These are phyloP conservation scores for Amaranthus tricolor DNA, from an alignment of 179 eudicot genomes.

Conservation along the genomic window DNA sequence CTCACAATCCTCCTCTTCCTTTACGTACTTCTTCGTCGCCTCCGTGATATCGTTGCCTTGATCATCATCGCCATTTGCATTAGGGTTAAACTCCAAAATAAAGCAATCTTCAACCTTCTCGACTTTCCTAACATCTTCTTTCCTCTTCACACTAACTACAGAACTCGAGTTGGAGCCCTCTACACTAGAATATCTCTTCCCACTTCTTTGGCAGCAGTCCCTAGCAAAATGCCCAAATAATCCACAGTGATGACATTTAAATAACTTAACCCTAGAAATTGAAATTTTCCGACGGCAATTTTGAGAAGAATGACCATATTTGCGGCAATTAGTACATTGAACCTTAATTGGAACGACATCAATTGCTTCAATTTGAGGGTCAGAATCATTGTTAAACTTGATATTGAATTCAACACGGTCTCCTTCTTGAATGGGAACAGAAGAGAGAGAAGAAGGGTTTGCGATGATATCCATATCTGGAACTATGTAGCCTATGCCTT, in stretches of 20 bases:
- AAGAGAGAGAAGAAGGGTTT: slow-evolving; percentile 12
- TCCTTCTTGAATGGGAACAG: slow-evolving; percentile 5
- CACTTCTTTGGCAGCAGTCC: not conserved
- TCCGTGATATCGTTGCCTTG: too few relatives aligned
- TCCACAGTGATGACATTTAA: slow-evolving; percentile 14
- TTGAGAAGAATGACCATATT: not conserved
- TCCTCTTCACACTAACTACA: slow-evolving; percentile 16
- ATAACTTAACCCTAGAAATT: not conserved
- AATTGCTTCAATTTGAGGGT: not conserved
- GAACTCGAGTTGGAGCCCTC: not conserved
- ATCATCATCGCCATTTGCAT: not conserved
- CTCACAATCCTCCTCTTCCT: too few relatives aligned
- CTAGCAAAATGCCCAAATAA: slow-evolving; percentile 14
- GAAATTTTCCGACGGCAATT: not conserved
- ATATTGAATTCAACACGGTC: not conserved
- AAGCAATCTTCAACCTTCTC: slow-evolving; percentile 31
- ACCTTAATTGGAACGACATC: not conserved
- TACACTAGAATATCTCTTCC: not conserved
- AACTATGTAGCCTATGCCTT: slow-evolving; percentile 8
- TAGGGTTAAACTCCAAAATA: slow-evolving; percentile 22
- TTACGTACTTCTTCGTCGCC: too few relatives aligned
- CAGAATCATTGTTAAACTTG: not conserved
- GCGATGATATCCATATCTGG: not conserved
- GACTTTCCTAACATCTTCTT: slow-evolving; percentile 19
- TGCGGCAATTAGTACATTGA: not conserved